Conservation (phyloP, 305 asterid species). For the Fraxinus nigra region DNA sequence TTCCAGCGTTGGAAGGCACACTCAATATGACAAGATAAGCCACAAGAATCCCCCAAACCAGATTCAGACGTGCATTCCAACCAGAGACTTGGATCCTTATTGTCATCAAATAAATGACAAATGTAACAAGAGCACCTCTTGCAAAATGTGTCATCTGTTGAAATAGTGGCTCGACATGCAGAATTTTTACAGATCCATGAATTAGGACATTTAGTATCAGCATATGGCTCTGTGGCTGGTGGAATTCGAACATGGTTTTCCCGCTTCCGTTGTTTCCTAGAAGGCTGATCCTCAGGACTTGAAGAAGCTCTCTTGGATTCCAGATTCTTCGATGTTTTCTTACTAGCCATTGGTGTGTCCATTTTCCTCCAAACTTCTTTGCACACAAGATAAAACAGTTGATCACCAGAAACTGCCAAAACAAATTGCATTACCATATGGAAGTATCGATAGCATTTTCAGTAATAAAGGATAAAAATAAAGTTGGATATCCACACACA, state of each 20-base stretch:
- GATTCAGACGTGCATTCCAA: conserved; percentile 78
- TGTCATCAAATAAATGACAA: conserved; percentile 84
- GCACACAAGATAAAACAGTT: conserved; percentile 30
- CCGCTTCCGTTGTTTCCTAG: conserved; percentile 69
- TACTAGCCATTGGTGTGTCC: conserved; percentile 30
- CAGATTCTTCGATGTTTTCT: conserved; percentile 21
- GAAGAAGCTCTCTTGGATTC: conserved; percentile 22
- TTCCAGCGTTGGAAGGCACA: conserved; percentile 80
- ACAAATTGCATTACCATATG: neutral
- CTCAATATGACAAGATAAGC: conserved; percentile 88
- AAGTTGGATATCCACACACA: neutral
- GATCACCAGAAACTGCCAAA: conserved; percentile 37
- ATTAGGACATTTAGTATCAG: conserved; percentile 50
- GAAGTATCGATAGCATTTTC: neutral
- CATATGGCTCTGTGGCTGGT: conserved; percentile 43
- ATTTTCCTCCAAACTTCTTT: conserved; percentile 34
- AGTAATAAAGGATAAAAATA: neutral
- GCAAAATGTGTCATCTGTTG: conserved; percentile 75
- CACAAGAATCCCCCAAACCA: conserved; percentile 68
- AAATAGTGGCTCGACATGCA: conserved; percentile 75
- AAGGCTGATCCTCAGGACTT: conserved; percentile 42
- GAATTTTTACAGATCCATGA: conserved; percentile 81
- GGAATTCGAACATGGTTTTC: conserved; percentile 70
- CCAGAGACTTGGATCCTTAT: conserved; percentile 98
- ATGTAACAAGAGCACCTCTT: conserved; percentile 95